A percentile compares a stretch with the other conserved stretches of the same genome.
These are phyloP conservation scores for Lindgomyces ingoldianus DNA, from an alignment of 495 filamentous ascomycete genomes.

Conservation along the genomic window DNA sequence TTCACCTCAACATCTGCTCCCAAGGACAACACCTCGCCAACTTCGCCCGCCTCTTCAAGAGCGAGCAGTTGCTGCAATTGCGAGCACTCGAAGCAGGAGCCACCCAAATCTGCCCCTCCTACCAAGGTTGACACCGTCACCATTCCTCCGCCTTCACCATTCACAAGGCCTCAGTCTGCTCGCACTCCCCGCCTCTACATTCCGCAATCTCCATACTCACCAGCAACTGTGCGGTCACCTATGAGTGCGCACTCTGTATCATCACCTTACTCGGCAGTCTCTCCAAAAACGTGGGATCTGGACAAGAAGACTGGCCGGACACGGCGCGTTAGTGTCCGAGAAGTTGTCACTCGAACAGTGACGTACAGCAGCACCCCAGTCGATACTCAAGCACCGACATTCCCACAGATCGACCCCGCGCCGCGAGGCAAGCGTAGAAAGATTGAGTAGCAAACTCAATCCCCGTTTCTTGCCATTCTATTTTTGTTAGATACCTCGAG, in stretches of 20 bases:
- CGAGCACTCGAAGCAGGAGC: conserved; percentile 49
- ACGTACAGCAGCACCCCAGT: conserved; percentile 56
- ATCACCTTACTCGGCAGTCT: conserved; percentile 47
- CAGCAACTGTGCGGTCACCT: conserved; percentile 53
- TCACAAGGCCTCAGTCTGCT: conserved; percentile 58
- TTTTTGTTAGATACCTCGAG: conserved; percentile 18
- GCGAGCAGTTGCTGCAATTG: conserved; percentile 59
- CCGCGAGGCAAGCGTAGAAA: conserved; percentile 77
- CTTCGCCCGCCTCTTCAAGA: conserved; percentile 56
- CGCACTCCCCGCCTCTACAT: conserved; percentile 59
- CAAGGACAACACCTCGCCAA: conserved; percentile 26
- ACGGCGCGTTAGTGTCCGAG: conserved; percentile 53
- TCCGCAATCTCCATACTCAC: conserved; percentile 61
- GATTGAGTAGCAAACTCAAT: conserved; percentile 51
- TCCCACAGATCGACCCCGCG: conserved; percentile 59
- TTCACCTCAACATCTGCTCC: conserved; percentile 33
- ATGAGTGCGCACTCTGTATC: conserved; percentile 52
- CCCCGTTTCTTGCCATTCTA: conserved; percentile 7
- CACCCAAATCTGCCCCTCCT: conserved; percentile 23
- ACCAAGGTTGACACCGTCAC: conserved; percentile 24
- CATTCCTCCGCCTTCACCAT: conserved; percentile 49
- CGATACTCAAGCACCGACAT: conserved; percentile 54
- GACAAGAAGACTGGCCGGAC: conserved; percentile 56
- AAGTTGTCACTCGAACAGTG: conserved; percentile 75
- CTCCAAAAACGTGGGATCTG: conserved; percentile 63